Evolutionary conservation across 2,329 filamentous ascomycete species (phyloP).

Genomic region (Aureobasidium lini): DNA sequence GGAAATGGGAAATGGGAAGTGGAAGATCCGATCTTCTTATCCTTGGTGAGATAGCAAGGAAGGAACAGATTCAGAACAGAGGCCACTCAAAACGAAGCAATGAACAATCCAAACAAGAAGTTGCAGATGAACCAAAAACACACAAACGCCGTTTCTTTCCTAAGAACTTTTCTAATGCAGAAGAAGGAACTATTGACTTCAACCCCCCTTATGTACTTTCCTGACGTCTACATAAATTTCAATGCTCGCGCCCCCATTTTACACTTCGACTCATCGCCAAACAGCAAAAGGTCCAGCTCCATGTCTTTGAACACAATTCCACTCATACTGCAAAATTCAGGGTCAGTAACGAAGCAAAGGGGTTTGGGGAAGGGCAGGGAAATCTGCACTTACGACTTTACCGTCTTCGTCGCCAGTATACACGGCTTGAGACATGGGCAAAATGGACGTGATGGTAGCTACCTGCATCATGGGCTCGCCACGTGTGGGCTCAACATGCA

Average conservation of each 20-base stretch:
- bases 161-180: neutral
- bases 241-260: neutral
- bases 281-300: neutral
- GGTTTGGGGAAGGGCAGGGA: neutral
- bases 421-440: slow-evolving; percentile 72
- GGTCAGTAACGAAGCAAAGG: neutral
- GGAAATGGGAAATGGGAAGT: too few species aligned
- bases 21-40: too few species aligned
- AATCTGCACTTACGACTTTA: slow-evolving; percentile 60
- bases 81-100: too few species aligned
- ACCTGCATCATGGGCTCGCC: slow-evolving; percentile 49
- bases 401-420: slow-evolving; percentile 95
- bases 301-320: slow-evolving; percentile 27
- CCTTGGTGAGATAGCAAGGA: too few species aligned
- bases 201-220: neutral
- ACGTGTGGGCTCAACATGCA: slow-evolving; percentile 65
- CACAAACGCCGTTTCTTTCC: too few species aligned
- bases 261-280: neutral
- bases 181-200: neutral
- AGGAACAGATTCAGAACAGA: too few species aligned
- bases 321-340: slow-evolving; percentile 21
- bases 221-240: neutral
- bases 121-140: too few species aligned
- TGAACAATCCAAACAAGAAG: too few species aligned
- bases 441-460: slow-evolving; percentile 76